Conservation (phyloP, 495 filamentous ascomycete genomes). For the Margaritispora aquatica region DNA sequence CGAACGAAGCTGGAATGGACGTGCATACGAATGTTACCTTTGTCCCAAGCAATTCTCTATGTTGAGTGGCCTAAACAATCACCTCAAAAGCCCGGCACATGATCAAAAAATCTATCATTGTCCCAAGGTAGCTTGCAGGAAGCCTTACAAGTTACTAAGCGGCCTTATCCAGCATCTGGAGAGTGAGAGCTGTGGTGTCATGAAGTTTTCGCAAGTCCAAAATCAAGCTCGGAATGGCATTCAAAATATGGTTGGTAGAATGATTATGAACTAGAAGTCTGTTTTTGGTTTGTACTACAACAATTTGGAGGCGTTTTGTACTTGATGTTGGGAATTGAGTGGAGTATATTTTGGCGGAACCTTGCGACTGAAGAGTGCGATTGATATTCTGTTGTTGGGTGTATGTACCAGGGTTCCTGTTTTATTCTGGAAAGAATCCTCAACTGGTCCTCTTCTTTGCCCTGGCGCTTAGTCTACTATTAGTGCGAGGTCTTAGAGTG, state of each 20-base stretch:
- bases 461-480: no score
- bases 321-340: no score
- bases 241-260: constrained; percentile 17
- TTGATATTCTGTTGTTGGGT: no score
- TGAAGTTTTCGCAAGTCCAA: constrained; percentile 21
- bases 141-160: constrained; percentile 23
- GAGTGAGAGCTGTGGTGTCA: constrained; percentile 27
- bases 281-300: no score
- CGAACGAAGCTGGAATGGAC: constrained; percentile 24
- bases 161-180: constrained; percentile 27
- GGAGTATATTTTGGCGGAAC: no score
- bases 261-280: no score
- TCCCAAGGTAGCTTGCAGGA: constrained; percentile 16
- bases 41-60: constrained; percentile 17
- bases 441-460: no score
- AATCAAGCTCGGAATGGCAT: constrained; percentile 12
- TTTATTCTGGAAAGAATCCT: no score
- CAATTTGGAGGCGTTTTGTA: no score
- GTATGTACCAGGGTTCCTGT: no score
- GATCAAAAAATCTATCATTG: constrained; percentile 26
- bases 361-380: no score
- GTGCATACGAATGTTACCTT: constrained; percentile 25
- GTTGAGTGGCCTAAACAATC: constrained; percentile 20
- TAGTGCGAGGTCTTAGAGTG: no score
- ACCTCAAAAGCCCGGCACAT: constrained; percentile 26